Base-by-base conservation (phyloP, 345 rosid genomes). In the Lepidium sativum region DNA sequence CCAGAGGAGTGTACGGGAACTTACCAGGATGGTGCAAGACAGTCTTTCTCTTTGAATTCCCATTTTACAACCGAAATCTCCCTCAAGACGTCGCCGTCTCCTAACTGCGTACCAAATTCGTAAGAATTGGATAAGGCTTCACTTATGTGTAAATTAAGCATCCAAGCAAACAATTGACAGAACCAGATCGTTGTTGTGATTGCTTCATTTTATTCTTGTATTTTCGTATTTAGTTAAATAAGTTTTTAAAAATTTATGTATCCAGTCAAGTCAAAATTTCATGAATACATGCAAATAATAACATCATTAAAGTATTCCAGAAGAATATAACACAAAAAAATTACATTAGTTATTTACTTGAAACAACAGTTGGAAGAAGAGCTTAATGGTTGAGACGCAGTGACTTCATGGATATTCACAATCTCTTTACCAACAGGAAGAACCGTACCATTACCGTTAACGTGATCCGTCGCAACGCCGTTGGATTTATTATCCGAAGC, bases 21-120 rank as follows among this genome's bases (percentile, higher is more conserved):
- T 79, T 92, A 69, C 91, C 98, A 4, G 64, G 71, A 31, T 92
- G 98, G 98, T 80, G 77, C 72, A 89, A 84, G 71, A 41, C 77
- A 3, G 49, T 63, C 39, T 79, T 86, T 67, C 87, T 87, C 71
- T 84, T 87, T 4, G 98, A 92, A 60, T 61, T 92, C 65, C 96
- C 98, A 16, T 56, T 86, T 18, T 92, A 89, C 81, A 84, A 78
- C 52, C 83, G 85, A 5, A 81, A 60, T 70, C 80, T 89, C 56
- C 86, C 88, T 35, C 78, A 68, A n/a, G 94, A 85, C 47, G 84
- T 42, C 18, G 52, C 44, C 41, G 48, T 62, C n/a, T n/a, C n/a
- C n/a, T n/a, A n/a, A n/a, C n/a, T n/a, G n/a, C n/a, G n/a, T n/a
- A n/a, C n/a, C n/a, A n/a, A n/a, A n/a, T 57, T 77, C 86, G 97